Conservation (phyloP, 176 grass and related monocot species). For the Secale cereale region DNA sequence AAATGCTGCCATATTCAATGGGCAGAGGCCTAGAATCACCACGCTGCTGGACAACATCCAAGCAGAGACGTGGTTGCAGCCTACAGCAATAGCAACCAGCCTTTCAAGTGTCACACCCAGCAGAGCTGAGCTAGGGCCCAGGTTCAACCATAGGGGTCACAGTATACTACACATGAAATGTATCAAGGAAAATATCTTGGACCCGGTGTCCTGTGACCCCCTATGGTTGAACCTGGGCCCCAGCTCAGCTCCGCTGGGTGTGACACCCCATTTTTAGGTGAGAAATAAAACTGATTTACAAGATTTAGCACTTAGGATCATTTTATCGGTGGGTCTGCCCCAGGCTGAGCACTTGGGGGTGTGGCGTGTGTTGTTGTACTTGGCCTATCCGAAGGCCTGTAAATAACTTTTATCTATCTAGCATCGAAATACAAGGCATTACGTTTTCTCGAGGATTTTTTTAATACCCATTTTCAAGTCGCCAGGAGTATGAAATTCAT, state of each 20-base stretch:
- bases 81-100: not conserved
- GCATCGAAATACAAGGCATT: not conserved
- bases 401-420: not conserved
- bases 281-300: not conserved
- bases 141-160: not conserved
- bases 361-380: not conserved
- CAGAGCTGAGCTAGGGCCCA: not conserved
- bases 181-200: too few relatives aligned
- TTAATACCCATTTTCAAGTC: conserved; percentile 16
- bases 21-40: not conserved
- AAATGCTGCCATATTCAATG: not conserved
- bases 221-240: too few relatives aligned
- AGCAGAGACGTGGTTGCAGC: not conserved
- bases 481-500: not conserved
- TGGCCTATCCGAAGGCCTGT: not conserved
- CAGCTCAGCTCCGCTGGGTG: too few relatives aligned
- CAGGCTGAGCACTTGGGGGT: not conserved
- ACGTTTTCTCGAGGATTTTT: not conserved
- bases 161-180: too few relatives aligned
- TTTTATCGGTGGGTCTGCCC: not conserved
- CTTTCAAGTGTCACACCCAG: not conserved
- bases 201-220: too few relatives aligned
- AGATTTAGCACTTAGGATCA: not conserved
- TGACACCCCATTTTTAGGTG: not conserved
- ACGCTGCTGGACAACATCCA: not conserved